phyloP scores from a whole-genome alignment of 768 basidiomycete genomes.

The Serendipita vermifera region DNA sequence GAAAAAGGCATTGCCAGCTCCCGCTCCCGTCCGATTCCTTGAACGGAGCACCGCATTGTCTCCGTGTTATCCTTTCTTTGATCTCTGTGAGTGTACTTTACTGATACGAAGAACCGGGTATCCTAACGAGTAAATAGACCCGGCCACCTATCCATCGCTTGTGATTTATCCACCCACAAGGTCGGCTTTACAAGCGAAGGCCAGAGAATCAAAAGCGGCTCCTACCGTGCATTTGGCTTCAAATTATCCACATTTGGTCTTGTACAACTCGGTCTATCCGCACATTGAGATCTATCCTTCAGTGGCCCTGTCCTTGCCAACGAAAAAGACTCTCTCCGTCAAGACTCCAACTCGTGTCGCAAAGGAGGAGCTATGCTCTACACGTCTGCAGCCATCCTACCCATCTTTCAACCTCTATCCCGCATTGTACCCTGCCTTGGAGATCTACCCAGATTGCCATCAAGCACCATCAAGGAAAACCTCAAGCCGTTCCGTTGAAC shows the following conservation, averaged over 20 bases:
- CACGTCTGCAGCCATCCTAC: background rate
- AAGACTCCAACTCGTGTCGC: too few species aligned
- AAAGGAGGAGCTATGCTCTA: too few species aligned
- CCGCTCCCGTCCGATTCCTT: background rate
- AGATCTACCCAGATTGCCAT: background rate
- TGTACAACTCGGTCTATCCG: constrained; percentile 15
- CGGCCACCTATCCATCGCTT: constrained; percentile 9
- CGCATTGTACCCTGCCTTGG: background rate
- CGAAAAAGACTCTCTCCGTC: too few species aligned
- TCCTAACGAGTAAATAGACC: background rate
- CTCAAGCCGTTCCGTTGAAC: too few species aligned
- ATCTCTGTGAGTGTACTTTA: constrained; percentile 9
- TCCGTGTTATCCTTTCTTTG: constrained; percentile 11
- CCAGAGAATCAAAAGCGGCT: background rate
- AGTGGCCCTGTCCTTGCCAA: too few species aligned
- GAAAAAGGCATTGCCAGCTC: background rate
- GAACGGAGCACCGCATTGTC: background rate
- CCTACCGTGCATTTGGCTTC: background rate
- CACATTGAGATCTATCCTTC: constrained; percentile 5
- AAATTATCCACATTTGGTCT: constrained; percentile 10
- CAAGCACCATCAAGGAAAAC: too few species aligned
- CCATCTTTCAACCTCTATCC: constrained; percentile 9
- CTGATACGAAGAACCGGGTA: too few species aligned
- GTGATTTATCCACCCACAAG: constrained; percentile 7
- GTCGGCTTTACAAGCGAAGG: background rate